Conservation (phyloP, 805 yeast species). For the Candida qinlingensis region DNA sequence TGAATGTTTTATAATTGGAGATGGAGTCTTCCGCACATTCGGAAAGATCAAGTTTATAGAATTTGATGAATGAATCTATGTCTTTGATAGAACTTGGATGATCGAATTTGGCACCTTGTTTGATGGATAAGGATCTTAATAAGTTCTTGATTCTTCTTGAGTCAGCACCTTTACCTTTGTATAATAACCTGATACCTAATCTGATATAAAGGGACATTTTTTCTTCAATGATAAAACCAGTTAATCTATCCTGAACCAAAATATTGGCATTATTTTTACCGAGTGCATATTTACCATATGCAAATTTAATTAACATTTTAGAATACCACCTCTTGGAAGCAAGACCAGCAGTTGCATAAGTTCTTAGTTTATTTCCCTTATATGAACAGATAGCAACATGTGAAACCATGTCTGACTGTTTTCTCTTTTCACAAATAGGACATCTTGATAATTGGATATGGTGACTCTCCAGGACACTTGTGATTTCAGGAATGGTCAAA, state of each 20-base stretch:
- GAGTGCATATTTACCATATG: conserved; percentile 80
- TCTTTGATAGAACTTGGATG: conserved; percentile 56
- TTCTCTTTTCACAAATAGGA: conserved; percentile 70
- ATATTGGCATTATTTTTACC: conserved; percentile 93
- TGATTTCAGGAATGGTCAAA: conserved; percentile 50
- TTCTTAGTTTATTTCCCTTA: conserved; percentile 65
- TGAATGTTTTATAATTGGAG: conserved; percentile 59
- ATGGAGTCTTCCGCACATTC: conserved; percentile 50
- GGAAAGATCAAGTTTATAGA: conserved; percentile 71
- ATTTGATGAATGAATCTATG: conserved; percentile 72
- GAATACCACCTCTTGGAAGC: conserved; percentile 90
- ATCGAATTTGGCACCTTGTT: conserved; percentile 85
- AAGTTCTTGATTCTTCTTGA: conserved; percentile 53
- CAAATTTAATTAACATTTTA: conserved; percentile 72
- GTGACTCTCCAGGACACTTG: conserved; percentile 42
- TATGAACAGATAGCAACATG: conserved; percentile 86
- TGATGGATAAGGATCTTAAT: conserved; percentile 59
- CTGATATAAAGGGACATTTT: conserved; percentile 87
- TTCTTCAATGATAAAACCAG: conserved; percentile 89
- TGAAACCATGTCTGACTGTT: conserved; percentile 70
- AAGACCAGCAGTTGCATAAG: conserved; percentile 71
- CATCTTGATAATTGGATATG: conserved; percentile 43
- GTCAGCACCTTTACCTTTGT: conserved; percentile 67
- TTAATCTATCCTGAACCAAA: conserved; percentile 82
- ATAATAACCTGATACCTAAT: conserved; percentile 78